phyloP scores from a whole-genome alignment of 352 stramenopile genomes.

The Pythium angustatum region DNA sequence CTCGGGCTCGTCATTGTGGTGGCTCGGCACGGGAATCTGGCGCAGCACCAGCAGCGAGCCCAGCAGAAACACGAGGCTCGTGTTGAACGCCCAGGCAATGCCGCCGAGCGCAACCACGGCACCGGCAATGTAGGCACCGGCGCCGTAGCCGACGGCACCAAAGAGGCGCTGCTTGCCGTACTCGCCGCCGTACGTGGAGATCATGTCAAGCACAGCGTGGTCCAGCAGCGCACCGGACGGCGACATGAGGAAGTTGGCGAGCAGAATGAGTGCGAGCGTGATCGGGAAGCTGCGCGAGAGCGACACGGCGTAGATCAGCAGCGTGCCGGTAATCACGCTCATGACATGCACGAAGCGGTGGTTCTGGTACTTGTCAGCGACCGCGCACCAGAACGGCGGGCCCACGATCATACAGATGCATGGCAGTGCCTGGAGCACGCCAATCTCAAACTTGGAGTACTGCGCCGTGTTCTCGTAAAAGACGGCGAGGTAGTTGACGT shows the following conservation, averaged over 20 bases:
- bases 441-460: slow-evolving; percentile 80
- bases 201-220: slow-evolving; percentile 66
- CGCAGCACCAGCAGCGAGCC: slow-evolving; percentile 64
- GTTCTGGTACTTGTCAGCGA: slow-evolving; percentile 66
- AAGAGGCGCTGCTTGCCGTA: slow-evolving; percentile 86
- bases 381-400: slow-evolving; percentile 70
- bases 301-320: slow-evolving; percentile 61
- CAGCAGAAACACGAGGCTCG: slow-evolving; percentile 51
- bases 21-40: slow-evolving; percentile 53
- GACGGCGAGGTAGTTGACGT: slow-evolving; percentile 76
- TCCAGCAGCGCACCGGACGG: slow-evolving; percentile 67
- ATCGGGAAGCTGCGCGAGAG: slow-evolving; percentile 56
- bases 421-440: slow-evolving; percentile 67
- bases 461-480: slow-evolving; percentile 67
- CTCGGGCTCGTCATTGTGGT: slow-evolving; percentile 18
- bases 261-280: slow-evolving; percentile 49
- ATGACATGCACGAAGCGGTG: slow-evolving; percentile 65
- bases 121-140: slow-evolving; percentile 66
- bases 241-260: slow-evolving; percentile 67
- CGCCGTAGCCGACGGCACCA: slow-evolving; percentile 68
- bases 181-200: slow-evolving; percentile 68
- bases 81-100: slow-evolving; percentile 82
- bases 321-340: slow-evolving; percentile 54
- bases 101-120: slow-evolving; percentile 55
- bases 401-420: slow-evolving; percentile 63